phyloP scores from a whole-genome alignment of 306 rosid species.

The Casuarina cunninghamiana region DNA sequence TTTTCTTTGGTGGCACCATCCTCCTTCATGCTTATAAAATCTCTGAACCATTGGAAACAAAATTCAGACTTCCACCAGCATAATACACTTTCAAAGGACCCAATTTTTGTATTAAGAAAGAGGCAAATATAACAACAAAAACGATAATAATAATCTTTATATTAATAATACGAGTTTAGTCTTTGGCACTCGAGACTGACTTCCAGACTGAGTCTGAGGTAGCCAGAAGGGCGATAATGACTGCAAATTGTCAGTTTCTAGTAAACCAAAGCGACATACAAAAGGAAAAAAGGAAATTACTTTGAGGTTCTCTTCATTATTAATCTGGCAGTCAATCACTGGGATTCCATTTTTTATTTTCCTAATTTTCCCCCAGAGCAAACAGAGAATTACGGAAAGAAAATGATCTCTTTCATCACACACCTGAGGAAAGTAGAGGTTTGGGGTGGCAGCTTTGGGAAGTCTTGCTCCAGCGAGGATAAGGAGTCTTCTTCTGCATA shows the following conservation, averaged over 20 bases:
- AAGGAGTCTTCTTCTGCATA: constrained; percentile 47
- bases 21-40: constrained; percentile 36
- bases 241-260: neutral
- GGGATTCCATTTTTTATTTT: neutral
- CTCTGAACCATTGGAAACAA: constrained; percentile 44
- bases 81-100: constrained; percentile 8
- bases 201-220: neutral
- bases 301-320: neutral
- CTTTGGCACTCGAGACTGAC: neutral
- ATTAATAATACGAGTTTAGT: neutral
- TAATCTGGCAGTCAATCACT: neutral
- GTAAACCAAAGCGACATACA: neutral
- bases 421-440: constrained; percentile 41
- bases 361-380: neutral
- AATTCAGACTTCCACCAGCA: constrained; percentile 16
- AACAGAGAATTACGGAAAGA: neutral
- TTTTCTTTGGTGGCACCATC: constrained; percentile 23
- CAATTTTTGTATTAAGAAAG: constrained; percentile 2
- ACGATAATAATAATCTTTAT: neutral
- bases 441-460: constrained; percentile 33
- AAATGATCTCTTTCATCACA: neutral
- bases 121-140: neutral
- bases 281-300: neutral
- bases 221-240: neutral
- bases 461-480: constrained; percentile 29